Conservation (phyloP, 352 stramenopile genomes). For the Ophiocytium majus region DNA sequence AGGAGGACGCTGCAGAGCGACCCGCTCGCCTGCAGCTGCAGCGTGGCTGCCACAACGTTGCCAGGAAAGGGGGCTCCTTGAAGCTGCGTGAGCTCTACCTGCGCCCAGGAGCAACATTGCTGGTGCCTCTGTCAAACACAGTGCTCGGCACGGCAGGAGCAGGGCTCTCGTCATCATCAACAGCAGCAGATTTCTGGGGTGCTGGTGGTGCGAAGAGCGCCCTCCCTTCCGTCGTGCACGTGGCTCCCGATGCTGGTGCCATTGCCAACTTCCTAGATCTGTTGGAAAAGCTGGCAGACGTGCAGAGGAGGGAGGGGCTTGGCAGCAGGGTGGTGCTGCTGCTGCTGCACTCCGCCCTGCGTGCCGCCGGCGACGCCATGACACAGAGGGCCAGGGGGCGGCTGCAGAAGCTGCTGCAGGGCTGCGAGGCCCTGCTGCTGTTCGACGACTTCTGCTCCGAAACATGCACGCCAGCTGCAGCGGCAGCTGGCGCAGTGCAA, state of each 20-base stretch:
- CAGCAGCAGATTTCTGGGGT: conserved; percentile 5
- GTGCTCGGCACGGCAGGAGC: conserved; percentile 26
- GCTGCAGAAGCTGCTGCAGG: not conserved
- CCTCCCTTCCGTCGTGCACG: not conserved
- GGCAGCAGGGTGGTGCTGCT: not conserved
- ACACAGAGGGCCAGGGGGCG: not conserved
- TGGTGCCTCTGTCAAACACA: conserved; percentile 44
- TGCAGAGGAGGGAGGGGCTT: no score
- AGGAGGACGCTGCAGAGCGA: no score
- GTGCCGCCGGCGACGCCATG: not conserved
- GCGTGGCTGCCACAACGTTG: not conserved
- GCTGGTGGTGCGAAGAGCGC: no score
- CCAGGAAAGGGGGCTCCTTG: conserved; percentile 10
- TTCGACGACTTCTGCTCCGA: conserved; percentile 55
- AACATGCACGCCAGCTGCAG: not conserved
- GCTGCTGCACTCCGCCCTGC: conserved; percentile 33
- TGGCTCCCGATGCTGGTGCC: not conserved
- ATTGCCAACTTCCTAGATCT: not conserved
- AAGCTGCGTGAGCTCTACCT: conserved; percentile 47
- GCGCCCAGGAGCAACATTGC: conserved; percentile 23
- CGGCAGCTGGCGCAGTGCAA: not conserved
- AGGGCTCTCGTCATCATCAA: not conserved
- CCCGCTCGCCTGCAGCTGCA: conserved; percentile 10
- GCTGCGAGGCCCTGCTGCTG: conserved; percentile 35
- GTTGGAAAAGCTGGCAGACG: not conserved